Percentiles rank a stretch among this genome's conserved stretches.
These are phyloP conservation scores for Trichophyton equinum DNA, from an alignment of 2,329 filamentous ascomycete species.

Conservation along the genomic window DNA sequence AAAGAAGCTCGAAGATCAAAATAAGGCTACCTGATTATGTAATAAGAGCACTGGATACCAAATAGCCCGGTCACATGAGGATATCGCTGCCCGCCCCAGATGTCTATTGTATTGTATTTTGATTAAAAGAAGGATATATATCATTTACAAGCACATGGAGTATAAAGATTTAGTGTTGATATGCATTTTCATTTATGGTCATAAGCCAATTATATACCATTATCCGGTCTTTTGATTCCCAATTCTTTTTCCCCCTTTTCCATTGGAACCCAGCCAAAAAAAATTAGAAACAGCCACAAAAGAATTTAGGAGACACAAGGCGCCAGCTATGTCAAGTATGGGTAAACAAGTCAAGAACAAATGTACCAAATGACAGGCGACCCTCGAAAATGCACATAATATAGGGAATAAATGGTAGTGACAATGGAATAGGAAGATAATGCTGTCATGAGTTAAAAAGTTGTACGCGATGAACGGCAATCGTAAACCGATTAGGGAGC, in stretches of 20 bases:
- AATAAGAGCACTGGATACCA: not conserved
- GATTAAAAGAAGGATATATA: not conserved
- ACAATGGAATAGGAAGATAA: not conserved
- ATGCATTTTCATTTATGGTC: conserved; percentile 3
- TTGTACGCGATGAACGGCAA: not conserved
- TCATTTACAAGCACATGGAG: not conserved
- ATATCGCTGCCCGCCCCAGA: not conserved
- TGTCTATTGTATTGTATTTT: no score
- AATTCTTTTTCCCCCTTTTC: not conserved
- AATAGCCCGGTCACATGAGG: not conserved
- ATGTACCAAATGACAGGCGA: not conserved
- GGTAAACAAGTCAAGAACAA: not conserved
- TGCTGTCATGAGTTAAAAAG: conserved; percentile 1
- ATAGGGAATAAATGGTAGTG: not conserved
- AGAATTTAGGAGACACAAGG: not conserved
- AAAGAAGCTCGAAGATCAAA: not conserved
- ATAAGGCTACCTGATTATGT: not conserved
- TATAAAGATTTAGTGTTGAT: not conserved
- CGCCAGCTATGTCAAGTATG: not conserved
- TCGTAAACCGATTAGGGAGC: not conserved
- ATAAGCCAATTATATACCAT: conserved; percentile 3
- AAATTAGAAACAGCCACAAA: not conserved
- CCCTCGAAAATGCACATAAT: not conserved
- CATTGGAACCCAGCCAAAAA: not conserved
- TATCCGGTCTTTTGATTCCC: conserved; percentile 2